phyloP scores from a whole-genome alignment of 768 basidiomycete genomes.

The Auriscalpium orientale region DNA sequence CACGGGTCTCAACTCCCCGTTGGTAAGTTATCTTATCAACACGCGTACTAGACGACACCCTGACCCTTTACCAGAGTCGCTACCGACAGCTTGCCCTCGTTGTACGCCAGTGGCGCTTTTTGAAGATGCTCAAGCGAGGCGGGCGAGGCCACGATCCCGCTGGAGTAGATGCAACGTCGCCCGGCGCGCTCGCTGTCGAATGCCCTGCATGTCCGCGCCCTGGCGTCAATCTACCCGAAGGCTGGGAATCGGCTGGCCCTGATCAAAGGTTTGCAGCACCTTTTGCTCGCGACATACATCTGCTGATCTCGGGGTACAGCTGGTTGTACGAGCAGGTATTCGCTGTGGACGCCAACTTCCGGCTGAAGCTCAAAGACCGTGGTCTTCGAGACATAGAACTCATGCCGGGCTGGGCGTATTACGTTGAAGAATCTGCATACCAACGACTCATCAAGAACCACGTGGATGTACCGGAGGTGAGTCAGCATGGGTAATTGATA shows the following conservation, averaged over 20 bases:
- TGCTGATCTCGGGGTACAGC: too few species aligned
- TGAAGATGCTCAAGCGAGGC: slow-evolving; percentile 2
- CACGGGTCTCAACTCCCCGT: neutral
- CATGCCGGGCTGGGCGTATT: neutral
- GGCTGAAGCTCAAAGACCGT: neutral
- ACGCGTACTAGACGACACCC: neutral
- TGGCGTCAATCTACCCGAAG: slow-evolving; percentile 1
- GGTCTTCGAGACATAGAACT: neutral
- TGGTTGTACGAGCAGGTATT: too few species aligned
- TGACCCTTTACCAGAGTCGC: neutral
- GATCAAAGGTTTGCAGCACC: too few species aligned
- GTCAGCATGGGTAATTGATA: neutral
- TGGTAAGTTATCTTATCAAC: neutral
- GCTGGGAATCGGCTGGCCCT: neutral
- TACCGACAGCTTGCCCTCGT: neutral
- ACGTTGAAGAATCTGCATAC: neutral
- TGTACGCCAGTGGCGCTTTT: slow-evolving; percentile 1
- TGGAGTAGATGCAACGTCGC: neutral
- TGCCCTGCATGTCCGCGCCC: slow-evolving; percentile 12
- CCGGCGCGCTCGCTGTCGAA: neutral
- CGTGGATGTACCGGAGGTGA: neutral
- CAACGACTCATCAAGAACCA: neutral
- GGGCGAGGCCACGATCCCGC: neutral
- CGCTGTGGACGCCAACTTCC: slow-evolving; percentile 19
- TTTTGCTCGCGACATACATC: too few species aligned